Conservation (phyloP, 768 basidiomycete genomes). For the Leucogyrophana mollusca region DNA sequence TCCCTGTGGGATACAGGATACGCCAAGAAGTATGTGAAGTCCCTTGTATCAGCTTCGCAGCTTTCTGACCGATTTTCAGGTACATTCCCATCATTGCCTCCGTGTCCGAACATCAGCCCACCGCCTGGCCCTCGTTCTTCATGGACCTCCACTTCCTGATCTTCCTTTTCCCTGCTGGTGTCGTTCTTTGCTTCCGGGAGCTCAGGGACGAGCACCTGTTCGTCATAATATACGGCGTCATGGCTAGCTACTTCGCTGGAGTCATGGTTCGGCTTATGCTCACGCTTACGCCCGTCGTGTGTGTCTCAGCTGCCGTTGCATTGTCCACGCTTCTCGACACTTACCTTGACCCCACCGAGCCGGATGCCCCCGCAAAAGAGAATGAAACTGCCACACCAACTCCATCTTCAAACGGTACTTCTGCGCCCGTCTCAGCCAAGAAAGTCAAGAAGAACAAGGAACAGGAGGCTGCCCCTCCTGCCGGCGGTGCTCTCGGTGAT, state of each 20-base stretch:
- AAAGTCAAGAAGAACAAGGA: conserved; percentile 59
- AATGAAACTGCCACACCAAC: conserved; percentile 10
- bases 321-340: conserved; percentile 85
- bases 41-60: conserved; percentile 6
- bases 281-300: conserved; percentile 95
- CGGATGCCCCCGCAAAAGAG: conserved; percentile 32
- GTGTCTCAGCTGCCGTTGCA: conserved; percentile 89
- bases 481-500: conserved; percentile 38
- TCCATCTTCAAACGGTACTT: conserved; percentile 13
- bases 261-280: conserved; percentile 99
- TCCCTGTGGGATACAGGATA: conserved; percentile 99
- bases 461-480: conserved; percentile 43
- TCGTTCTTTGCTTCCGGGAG: conserved; percentile 90
- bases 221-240: conserved; percentile 95
- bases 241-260: conserved; percentile 97
- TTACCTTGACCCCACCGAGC: conserved; percentile 84
- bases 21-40: conserved; percentile 79
- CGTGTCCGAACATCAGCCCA: conserved; percentile 98
- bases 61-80: conserved; percentile 34
- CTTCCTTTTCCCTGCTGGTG: conserved; percentile 97
- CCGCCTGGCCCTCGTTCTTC: conserved; percentile 99
- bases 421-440: conserved; percentile 28
- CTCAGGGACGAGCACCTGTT: conserved; percentile 97
- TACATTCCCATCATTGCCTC: conserved; percentile 98
- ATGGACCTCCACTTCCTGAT: conserved; percentile 99